Evolutionary conservation across 495 filamentous ascomycete species (phyloP), one percentile per base, ranked within the genome.

Genomic region (Aspergillus carlsbadensis): DNA sequence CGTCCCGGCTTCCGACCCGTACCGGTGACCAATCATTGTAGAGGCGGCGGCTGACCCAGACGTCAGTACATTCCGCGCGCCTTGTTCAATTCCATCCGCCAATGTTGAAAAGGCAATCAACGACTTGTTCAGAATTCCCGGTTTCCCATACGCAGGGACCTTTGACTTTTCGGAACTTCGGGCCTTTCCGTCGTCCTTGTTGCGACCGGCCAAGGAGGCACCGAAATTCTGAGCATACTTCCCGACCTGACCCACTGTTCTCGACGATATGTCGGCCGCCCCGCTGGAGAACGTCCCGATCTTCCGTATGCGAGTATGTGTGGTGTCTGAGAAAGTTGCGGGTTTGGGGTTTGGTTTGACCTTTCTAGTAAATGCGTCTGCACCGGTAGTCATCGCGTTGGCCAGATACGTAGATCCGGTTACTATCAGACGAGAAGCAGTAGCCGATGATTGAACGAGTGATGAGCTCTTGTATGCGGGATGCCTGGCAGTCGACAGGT

Each of bases 71-170:
- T 83, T 87, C 33, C 84, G 84, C 0, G 89, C 88, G 13, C 88
- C 86, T 60, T 96, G 83, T 62, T 95, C 92, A 46, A 98, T 87
- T 33, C 93, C 93, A 67, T 98, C 94, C 31, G 91, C 90, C 41
- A 98, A 81, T 0, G 94, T 98, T n/a, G 85, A 87, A 68, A 98
- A 98, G 0, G 94, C 94, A 71, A 98, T 96, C 77, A 98, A 76
- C 34, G 84, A 89, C 73, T 97, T 98, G 70, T 98, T 98, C 56
- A 98, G 67, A 22, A 98, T 73, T 6, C 94, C 93, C 0, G 94
- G 93, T 69, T 96, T 96, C 70, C 54, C 54, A 35, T 91, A 91
- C 13, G 76, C 73, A 15, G 80, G 62, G 22, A 83, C 81, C 11
- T 84, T 46, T 0, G 51, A 83, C 62, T 80, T 80, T 35, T 86